Conservation (phyloP, 2,329 filamentous ascomycete species). For the Biscogniauxia marginata region DNA sequence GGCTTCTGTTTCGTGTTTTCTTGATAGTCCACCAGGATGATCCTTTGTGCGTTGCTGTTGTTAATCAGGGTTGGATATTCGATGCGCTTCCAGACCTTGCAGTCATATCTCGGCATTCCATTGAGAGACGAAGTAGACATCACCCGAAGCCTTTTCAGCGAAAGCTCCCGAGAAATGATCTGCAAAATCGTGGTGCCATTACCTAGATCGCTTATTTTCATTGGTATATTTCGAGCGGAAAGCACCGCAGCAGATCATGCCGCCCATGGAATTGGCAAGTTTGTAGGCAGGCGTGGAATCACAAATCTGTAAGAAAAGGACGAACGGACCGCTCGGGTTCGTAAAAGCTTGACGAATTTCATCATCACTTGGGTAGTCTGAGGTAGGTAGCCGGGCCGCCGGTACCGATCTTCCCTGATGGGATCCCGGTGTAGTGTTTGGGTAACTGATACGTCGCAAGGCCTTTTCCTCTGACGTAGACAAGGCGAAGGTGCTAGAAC, state of each 20-base stretch:
- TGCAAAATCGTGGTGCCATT: background rate
- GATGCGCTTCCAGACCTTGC: background rate
- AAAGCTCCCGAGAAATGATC: background rate
- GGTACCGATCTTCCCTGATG: background rate
- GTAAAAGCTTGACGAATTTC: background rate
- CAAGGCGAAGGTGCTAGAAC: background rate
- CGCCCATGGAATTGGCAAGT: background rate
- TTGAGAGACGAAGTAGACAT: background rate
- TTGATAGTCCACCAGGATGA: background rate
- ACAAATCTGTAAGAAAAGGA: background rate
- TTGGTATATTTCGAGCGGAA: background rate
- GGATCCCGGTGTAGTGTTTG: background rate
- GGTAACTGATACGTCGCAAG: background rate
- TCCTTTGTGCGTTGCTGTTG: too few species aligned
- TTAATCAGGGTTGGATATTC: background rate
- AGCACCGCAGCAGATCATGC: background rate
- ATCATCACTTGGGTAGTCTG: background rate
- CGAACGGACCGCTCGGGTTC: background rate
- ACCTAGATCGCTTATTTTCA: background rate
- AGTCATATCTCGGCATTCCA: background rate
- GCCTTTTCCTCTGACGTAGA: background rate
- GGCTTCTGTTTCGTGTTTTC: background rate
- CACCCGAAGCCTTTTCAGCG: background rate
- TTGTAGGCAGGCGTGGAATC: background rate
- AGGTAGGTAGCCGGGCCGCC: background rate